Evolutionary conservation across 1,284 basidiomycete species (phyloP), one percentile per base, ranked within the genome.

Genomic region (Ustilago lituana): DNA sequence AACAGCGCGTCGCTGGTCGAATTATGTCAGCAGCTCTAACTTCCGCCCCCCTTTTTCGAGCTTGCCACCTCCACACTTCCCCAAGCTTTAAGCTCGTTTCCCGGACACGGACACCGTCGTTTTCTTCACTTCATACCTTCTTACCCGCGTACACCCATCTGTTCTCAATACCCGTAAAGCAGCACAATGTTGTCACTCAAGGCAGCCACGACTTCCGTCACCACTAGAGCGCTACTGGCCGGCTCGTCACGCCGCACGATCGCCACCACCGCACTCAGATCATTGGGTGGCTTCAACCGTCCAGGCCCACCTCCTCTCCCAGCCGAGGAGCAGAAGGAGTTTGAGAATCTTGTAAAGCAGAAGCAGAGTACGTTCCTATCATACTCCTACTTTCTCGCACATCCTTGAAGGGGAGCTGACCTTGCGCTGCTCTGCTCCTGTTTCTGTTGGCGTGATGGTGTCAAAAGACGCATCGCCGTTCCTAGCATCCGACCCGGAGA

Each of bases 251-350:
- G 46, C 19, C 60, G 65, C 7, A 32, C 41, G 6, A 50, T 69
- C 31, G 15, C 48, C 27, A 53, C 60, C 14, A 52, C 60, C 8
- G 15, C 60, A 0, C 1, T 44, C 4, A n/a, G 33, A 3, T 14
- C 37, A 0, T 55, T 51, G 0, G 46, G 46, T 8, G 65, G 57
- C 5, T 83, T 83, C 68, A 54, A 72, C 47, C 76, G 78, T 4
- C 82, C 83, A 0, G 74, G 77, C 0, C 84, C 84, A 4, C 82
- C 82, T 0, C 73, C 78, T 1, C 66, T 84, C 2, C 82, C 84
- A 2, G 59, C 78, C 10, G 66, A 82, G 35, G 79, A 84, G 15
- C 84, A 84, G 57, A 70, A 73, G 31, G 84, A 84, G 61, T 84
- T 84, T 39, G 83, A 84, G 37, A 55, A 56, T 15, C 61, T 82